Conservation (phyloP, 106 monocot genomes). For the Dendrobium catenatum region DNA sequence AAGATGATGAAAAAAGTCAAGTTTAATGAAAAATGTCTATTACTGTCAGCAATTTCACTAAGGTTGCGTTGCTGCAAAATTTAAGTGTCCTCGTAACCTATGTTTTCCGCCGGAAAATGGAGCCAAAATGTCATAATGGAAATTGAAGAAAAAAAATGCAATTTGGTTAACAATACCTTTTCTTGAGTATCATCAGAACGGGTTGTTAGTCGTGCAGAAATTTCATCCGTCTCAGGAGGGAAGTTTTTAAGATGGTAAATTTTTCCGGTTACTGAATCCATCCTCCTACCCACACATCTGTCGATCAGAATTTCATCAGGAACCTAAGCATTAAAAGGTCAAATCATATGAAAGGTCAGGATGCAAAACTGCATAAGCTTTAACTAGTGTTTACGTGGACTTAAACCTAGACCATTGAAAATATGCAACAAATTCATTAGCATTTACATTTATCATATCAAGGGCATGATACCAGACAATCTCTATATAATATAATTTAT, state of each 20-base stretch:
- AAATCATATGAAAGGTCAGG: slow-evolving; percentile 14
- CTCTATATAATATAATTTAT: not conserved
- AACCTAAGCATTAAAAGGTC: slow-evolving; percentile 56
- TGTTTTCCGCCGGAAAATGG: too few relatives aligned
- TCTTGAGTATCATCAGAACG: slow-evolving; percentile 80
- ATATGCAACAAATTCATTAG: not conserved
- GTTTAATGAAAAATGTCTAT: too few relatives aligned
- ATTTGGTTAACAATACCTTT: slow-evolving; percentile 43
- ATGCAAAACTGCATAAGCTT: slow-evolving; percentile 2
- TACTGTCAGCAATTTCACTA: too few relatives aligned
- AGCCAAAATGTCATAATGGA: not conserved
- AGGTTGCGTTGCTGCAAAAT: too few relatives aligned
- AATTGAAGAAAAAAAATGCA: not conserved
- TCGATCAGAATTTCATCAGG: slow-evolving; percentile 92
- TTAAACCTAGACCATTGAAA: not conserved
- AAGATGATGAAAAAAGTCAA: too few relatives aligned
- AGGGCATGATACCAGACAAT: not conserved
- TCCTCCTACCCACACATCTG: slow-evolving; percentile 94
- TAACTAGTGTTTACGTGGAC: not conserved
- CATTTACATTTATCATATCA: not conserved
- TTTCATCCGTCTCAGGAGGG: slow-evolving; percentile 85
- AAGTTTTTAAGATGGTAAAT: slow-evolving; percentile 85
- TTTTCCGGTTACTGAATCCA: slow-evolving; percentile 85
- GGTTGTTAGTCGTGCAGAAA: slow-evolving; percentile 59
- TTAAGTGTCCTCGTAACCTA: too few relatives aligned